Percentiles rank a stretch among this genome's conserved stretches.
Conservation (phyloP, 768 basidiomycete species). For the Hydnomerulius pinastri region DNA sequence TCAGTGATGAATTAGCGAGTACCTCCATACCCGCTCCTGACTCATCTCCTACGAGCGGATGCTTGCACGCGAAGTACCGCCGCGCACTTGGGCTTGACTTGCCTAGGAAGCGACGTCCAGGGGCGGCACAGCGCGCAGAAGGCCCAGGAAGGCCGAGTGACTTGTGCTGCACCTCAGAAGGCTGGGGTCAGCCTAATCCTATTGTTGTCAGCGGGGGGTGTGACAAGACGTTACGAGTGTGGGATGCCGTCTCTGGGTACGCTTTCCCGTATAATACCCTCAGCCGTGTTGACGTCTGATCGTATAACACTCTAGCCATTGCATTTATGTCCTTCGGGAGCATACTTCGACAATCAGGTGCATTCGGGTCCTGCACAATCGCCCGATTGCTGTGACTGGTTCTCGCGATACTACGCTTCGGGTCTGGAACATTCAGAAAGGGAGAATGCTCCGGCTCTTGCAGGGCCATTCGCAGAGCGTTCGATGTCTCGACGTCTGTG, state of each 20-base stretch:
- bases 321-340: conserved; percentile 77
- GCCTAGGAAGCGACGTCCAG: conserved; percentile 21
- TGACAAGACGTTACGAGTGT: conserved; percentile 88
- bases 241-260: conserved; percentile 87
- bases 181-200: conserved; percentile 87
- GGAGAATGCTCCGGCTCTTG: conserved; percentile 63
- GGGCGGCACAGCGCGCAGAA: conserved; percentile 16
- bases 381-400: conserved; percentile 88
- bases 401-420: conserved; percentile 84
- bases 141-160: conserved; percentile 45
- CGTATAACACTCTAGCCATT: conserved; percentile 41
- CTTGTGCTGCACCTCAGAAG: conserved; percentile 67
- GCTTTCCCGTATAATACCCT: conserved; percentile 18
- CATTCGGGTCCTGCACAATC: conserved; percentile 81
- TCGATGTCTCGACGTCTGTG: conserved; percentile 85
- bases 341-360: conserved; percentile 93
- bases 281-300: conserved; percentile 11
- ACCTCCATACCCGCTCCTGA: conserved; percentile 1
- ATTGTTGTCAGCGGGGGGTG: conserved; percentile 92
- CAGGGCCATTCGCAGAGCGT: conserved; percentile 82
- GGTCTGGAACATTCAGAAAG: conserved; percentile 92
- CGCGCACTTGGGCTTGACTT: conserved; percentile 50
- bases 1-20: conserved; percentile 6
- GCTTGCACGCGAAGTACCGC: conserved; percentile 39
- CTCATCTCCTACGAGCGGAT: conserved; percentile 21